Evolutionary conservation across 1,284 basidiomycete species (phyloP).

Genomic region (Moniliophthora roreri): DNA sequence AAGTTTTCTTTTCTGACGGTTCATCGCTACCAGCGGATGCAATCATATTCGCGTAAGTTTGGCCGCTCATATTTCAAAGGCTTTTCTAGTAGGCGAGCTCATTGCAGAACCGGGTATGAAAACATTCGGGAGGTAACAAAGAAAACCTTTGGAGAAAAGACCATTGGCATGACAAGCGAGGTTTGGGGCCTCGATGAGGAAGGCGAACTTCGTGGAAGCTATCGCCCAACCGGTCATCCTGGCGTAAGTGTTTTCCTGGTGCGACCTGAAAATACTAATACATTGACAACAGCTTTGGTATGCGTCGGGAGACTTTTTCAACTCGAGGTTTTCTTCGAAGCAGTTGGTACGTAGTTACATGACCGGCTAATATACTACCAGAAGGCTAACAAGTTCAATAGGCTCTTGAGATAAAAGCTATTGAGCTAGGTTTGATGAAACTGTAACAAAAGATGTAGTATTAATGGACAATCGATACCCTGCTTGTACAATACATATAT

Average conservation of each 20-base stretch:
- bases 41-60: constrained; percentile 29
- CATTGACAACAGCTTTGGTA: constrained; percentile 32
- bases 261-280: neutral
- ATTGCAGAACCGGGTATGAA: constrained; percentile 27
- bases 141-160: constrained; percentile 24
- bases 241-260: constrained; percentile 19
- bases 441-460: neutral
- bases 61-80: neutral
- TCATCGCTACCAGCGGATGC: constrained; percentile 28
- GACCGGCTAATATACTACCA: neutral
- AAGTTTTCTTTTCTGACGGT: constrained; percentile 33
- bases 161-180: constrained; percentile 20
- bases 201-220: constrained; percentile 22
- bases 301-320: constrained; percentile 31
- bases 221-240: constrained; percentile 34
- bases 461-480: no score
- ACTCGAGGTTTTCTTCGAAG: constrained; percentile 31
- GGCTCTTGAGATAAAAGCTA: constrained; percentile 32
- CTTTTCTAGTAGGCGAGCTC: neutral
- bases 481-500: no score
- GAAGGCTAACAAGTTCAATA: constrained; percentile 12
- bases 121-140: constrained; percentile 13
- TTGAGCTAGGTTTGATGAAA: constrained; percentile 26
- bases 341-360: constrained; percentile 27
- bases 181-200: constrained; percentile 26